Evolutionary conservation across 2,329 filamentous ascomycete genomes (phyloP), one percentile per base, ranked within the genome.

Genomic region (Cryphonectria parasitica): DNA sequence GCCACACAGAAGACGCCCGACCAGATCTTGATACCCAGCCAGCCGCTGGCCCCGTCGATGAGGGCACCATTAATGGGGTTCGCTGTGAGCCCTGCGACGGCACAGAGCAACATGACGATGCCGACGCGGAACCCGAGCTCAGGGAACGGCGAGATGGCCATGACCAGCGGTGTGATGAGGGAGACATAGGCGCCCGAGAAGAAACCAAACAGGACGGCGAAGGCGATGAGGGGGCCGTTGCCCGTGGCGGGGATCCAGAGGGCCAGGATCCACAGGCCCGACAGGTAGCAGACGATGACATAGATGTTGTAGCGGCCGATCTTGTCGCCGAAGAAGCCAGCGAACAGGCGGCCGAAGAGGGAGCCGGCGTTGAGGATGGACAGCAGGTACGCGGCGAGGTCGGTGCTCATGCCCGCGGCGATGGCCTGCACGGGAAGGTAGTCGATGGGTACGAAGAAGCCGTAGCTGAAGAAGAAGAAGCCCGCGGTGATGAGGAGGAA

Each of bases 1-100:
- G 39, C 54, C 28, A 67, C 19, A 19, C 66, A 67, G 25, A 67
- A 61, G 13, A 68, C 68, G 2, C 72, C 71, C 17, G 67, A 67
- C 56, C 70, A 74, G 13, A 69, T 61, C 69, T 71, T 74, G 45
- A 74, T 31, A 25, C 61, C 69, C 13, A 39, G 34, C 71, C 71
- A 74, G 28, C 70, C 61, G 25, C 66, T 67, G 6, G 64, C 8
- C 3, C 43, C 36, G 22, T 56, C 64, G 19, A 74, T 7, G 34
- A 74, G 72, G 15, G 83, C 82, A 0, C 88, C 88, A 0, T 82
- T 86, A 73, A 90, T 88, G 0, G 89, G 88, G 69, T 82, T 87
- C 0, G 87, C 85, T 1, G 86, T 84, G 22, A 91, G 78, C 2
- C 87, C 88, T 0, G 85, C 85, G 49, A 91, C 78, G 1, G 86